Percentiles rank a stretch among this genome's conserved stretches.
These are phyloP conservation scores for Umbilicus rupestris DNA, from an alignment of 164 flowering plant species.

Conservation along the genomic window DNA sequence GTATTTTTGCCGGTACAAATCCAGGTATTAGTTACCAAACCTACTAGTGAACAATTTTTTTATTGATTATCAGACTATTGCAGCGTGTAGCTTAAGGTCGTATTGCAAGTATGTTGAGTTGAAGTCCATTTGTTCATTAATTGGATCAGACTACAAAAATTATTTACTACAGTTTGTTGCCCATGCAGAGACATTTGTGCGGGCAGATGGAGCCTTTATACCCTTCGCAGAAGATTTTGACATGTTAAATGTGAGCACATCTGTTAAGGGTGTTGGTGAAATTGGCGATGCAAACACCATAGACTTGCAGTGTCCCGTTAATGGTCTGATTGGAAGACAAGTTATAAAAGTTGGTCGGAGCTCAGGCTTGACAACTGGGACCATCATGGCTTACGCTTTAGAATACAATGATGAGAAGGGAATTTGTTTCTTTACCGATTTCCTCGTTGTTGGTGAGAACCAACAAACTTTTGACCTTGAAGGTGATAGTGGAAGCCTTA, in stretches of 20 bases:
- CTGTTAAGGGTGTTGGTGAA: constrained; percentile 73
- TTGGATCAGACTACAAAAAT: constrained; percentile 8
- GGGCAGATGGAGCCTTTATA: constrained; percentile 93
- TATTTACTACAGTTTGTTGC: constrained; percentile 14
- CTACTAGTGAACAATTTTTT: neutral
- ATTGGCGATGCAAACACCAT: constrained; percentile 61
- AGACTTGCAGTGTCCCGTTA: constrained; percentile 70
- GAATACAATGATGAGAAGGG: constrained; percentile 96
- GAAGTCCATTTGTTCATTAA: neutral
- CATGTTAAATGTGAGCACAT: constrained; percentile 51
- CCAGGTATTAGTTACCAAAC: constrained; percentile 53
- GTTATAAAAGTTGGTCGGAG: constrained; percentile 93
- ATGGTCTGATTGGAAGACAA: constrained; percentile 71
- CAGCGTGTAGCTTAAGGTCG: neutral
- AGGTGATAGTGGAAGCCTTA: constrained; percentile 96
- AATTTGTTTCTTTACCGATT: constrained; percentile 86
- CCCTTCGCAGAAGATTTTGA: constrained; percentile 82
- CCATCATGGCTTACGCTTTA: constrained; percentile 83
- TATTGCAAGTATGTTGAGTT: neutral
- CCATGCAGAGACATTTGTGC: constrained; percentile 85
- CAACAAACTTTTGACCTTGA: constrained; percentile 89
- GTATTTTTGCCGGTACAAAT: constrained; percentile 90
- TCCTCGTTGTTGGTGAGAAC: constrained; percentile 90
- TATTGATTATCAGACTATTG: neutral
- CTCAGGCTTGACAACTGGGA: constrained; percentile 87